These are phyloP conservation scores for Macrophomina tecta DNA, from an alignment of 2,329 filamentous ascomycete species.

Conservation along the genomic window DNA sequence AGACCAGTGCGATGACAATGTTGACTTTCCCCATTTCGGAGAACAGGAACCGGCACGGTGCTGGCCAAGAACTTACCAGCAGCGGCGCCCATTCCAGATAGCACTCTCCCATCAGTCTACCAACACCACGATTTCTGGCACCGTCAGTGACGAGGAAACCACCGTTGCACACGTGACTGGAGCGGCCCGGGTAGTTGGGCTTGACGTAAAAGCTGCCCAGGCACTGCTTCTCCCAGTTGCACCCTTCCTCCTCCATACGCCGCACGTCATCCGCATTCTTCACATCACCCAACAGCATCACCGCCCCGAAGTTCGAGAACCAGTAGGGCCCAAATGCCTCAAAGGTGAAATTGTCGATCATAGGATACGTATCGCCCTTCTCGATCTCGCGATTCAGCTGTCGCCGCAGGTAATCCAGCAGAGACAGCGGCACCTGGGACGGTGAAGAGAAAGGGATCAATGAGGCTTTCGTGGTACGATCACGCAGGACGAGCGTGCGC, in stretches of 20 bases:
- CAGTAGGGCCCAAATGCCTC: slow-evolving; percentile 81
- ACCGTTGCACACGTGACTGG: slow-evolving; percentile 84
- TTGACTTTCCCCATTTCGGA: background rate
- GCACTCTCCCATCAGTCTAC: slow-evolving; percentile 58
- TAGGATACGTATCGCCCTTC: slow-evolving; percentile 89
- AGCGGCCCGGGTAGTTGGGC: slow-evolving; percentile 89
- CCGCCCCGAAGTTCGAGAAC: slow-evolving; percentile 88
- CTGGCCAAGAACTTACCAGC: slow-evolving; percentile 41
- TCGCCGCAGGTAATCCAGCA: slow-evolving; percentile 79
- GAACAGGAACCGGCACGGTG: background rate
- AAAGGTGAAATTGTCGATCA: slow-evolving; percentile 77
- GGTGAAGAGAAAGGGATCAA: slow-evolving; percentile 82
- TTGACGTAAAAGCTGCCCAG: slow-evolving; percentile 93
- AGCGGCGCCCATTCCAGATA: slow-evolving; percentile 61
- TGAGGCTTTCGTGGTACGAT: slow-evolving; percentile 82
- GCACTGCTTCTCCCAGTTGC: slow-evolving; percentile 80
- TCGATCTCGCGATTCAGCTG: slow-evolving; percentile 91
- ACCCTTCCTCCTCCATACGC: slow-evolving; percentile 51
- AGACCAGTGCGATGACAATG: background rate
- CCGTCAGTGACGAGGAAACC: slow-evolving; percentile 57
- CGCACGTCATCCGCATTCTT: slow-evolving; percentile 53
- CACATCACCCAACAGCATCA: slow-evolving; percentile 84
- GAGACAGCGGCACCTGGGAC: slow-evolving; percentile 74
- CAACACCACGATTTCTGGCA: slow-evolving; percentile 56
- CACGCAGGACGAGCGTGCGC: slow-evolving; percentile 79